A percentile compares a stretch with the other conserved stretches of the same genome.
These are phyloP conservation scores for Zopfochytrium polystomum DNA, from an alignment of 371 early-diverging fungal genomes.

Conservation along the genomic window DNA sequence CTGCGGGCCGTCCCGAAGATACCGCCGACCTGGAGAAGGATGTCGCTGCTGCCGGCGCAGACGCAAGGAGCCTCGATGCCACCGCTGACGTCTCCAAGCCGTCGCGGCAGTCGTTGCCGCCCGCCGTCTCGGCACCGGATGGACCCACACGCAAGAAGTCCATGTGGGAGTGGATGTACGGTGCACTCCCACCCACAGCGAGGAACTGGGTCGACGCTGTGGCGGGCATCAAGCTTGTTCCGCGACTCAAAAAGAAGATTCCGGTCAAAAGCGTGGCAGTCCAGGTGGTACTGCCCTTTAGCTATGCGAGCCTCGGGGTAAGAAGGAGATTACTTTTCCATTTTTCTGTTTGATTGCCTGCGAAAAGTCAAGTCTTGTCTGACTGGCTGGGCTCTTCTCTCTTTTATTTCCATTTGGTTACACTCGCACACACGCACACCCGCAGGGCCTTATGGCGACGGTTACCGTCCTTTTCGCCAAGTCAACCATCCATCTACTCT, in stretches of 20 bases:
- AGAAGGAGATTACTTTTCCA: slow-evolving; percentile 6
- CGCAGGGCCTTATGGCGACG: slow-evolving; percentile 74
- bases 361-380: slow-evolving; percentile 12
- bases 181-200: not conserved
- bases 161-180: slow-evolving; percentile 7
- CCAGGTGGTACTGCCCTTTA: slow-evolving; percentile 50
- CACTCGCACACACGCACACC: no score
- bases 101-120: not conserved
- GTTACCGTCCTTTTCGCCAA: slow-evolving; percentile 83
- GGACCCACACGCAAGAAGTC: not conserved
- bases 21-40: not conserved
- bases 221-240: slow-evolving; percentile 34
- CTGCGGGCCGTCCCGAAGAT: no score
- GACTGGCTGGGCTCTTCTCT: no score
- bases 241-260: slow-evolving; percentile 32
- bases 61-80: not conserved
- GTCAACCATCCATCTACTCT: slow-evolving; percentile 71
- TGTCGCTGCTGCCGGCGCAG: not conserved
- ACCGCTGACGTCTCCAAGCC: not conserved
- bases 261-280: slow-evolving; percentile 24
- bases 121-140: no score
- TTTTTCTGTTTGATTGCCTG: not conserved
- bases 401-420: no score
- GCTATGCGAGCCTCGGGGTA: slow-evolving; percentile 66
- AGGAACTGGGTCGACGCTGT: not conserved